Conservation (phyloP, 805 yeast species). For the Wickerhamomyces queroliae region DNA sequence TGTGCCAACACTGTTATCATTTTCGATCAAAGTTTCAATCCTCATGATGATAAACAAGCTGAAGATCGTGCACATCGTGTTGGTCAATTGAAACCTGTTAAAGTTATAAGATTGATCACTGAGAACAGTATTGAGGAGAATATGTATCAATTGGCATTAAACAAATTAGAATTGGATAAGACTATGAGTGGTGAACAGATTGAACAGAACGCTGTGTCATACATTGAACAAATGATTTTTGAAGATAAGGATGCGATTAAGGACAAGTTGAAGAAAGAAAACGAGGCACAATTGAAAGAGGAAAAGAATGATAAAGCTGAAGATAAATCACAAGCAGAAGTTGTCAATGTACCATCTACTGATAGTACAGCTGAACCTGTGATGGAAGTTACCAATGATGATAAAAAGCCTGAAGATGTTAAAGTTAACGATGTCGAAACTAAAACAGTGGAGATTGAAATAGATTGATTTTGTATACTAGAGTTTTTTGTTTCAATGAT, state of each 20-base stretch:
- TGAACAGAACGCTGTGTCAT: conserved; percentile 18
- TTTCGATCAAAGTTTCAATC: conserved; percentile 92
- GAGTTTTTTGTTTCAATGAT: too few species aligned
- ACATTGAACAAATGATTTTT: conserved; percentile 38
- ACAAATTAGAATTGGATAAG: conserved; percentile 79
- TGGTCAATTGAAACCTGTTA: conserved; percentile 84
- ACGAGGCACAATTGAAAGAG: background rate
- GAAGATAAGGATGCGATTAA: conserved; percentile 10
- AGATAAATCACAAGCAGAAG: background rate
- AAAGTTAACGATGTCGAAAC: too few species aligned
- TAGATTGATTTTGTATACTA: too few species aligned
- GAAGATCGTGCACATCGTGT: conserved; percentile 98
- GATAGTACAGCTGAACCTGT: background rate
- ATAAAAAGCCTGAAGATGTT: too few species aligned
- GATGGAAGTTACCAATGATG: too few species aligned
- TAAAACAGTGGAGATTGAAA: too few species aligned
- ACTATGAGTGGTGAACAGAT: conserved; percentile 25
- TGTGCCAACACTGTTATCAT: conserved; percentile 92
- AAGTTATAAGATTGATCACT: conserved; percentile 69
- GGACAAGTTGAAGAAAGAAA: background rate
- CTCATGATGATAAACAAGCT: conserved; percentile 98
- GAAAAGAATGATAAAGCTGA: background rate
- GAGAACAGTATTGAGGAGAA: conserved; percentile 83
- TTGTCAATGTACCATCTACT: too few species aligned
- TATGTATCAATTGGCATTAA: conserved; percentile 78